These are phyloP conservation scores for Gossypium mustelinum DNA, from an alignment of 345 rosid species.

Conservation along the genomic window DNA sequence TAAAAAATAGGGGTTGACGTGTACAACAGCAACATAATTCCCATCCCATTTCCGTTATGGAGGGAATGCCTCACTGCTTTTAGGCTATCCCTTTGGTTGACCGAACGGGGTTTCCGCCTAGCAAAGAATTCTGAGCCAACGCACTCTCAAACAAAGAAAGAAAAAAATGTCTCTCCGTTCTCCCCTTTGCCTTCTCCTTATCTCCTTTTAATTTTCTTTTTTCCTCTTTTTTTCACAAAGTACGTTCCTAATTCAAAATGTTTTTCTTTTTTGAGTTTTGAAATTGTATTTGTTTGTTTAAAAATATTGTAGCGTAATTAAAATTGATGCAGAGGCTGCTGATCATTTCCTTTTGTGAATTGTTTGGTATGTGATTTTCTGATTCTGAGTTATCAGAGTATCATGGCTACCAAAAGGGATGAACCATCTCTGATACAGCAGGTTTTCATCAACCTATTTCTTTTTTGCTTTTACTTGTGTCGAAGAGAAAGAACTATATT, in stretches of 20 bases:
- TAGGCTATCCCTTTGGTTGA: conserved; percentile 26
- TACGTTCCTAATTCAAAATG: conserved; percentile 6
- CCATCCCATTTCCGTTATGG: conserved; percentile 4
- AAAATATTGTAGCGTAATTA: background rate
- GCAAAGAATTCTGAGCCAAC: conserved; percentile 14
- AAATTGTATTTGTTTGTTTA: background rate
- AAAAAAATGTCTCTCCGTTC: conserved; percentile 8
- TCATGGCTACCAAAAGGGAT: conserved; percentile 46
- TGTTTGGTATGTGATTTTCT: conserved; percentile 23
- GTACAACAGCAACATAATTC: conserved; percentile 15
- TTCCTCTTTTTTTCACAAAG: background rate
- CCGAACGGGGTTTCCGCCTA: conserved; percentile 35
- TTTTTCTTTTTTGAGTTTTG: background rate
- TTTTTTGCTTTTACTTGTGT: background rate
- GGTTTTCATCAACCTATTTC: conserved; percentile 7
- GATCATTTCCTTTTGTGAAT: conserved; percentile 8
- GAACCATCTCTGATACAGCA: conserved; percentile 26
- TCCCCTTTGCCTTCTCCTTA: conserved; percentile 17
- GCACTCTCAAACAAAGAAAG: background rate
- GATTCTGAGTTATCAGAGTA: conserved; percentile 19
- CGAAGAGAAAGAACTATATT: background rate
- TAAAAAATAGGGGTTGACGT: conserved; percentile 45
- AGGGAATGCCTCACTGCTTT: conserved; percentile 13
- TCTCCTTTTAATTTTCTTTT: background rate
- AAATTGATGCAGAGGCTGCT: conserved; percentile 11